Conservation (phyloP, 2,329 filamentous ascomycete species). For the Gnomoniopsis sp. region DNA sequence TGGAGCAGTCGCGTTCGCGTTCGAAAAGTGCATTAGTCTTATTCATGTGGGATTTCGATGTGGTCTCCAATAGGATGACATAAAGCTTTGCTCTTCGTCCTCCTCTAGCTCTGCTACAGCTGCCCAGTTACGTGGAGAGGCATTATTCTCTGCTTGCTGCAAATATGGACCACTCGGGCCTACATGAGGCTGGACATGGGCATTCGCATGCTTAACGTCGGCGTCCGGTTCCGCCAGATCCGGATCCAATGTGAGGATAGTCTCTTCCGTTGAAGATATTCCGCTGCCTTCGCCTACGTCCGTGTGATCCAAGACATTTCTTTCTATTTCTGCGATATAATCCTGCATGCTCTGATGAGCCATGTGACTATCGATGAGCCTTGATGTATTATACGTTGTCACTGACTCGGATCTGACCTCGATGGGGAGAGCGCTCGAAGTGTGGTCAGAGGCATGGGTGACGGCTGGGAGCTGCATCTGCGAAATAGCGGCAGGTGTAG, state of each 20-base stretch:
- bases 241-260: not conserved
- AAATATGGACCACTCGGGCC: not conserved
- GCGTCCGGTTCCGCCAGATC: no score
- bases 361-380: no score
- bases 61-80: constrained; percentile 11
- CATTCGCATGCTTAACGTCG: not conserved
- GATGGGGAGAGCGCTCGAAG: not conserved
- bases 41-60: constrained; percentile 1
- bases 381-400: not conserved
- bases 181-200: not conserved
- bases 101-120: not conserved
- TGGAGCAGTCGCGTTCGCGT: not conserved
- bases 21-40: not conserved
- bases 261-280: not conserved
- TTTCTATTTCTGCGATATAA: constrained; percentile 10
- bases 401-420: not conserved
- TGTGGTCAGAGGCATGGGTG: not conserved
- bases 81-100: constrained; percentile 12
- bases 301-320: not conserved
- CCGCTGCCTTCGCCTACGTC: not conserved
- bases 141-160: not conserved
- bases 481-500: not conserved
- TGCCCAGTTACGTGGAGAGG: not conserved
- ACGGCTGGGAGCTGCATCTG: not conserved
- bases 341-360: constrained; percentile 4